A percentile compares a stretch with the other conserved stretches of the same genome.
These are phyloP conservation scores for Agaricus subrufescens DNA, from an alignment of 768 basidiomycete species.

Conservation along the genomic window DNA sequence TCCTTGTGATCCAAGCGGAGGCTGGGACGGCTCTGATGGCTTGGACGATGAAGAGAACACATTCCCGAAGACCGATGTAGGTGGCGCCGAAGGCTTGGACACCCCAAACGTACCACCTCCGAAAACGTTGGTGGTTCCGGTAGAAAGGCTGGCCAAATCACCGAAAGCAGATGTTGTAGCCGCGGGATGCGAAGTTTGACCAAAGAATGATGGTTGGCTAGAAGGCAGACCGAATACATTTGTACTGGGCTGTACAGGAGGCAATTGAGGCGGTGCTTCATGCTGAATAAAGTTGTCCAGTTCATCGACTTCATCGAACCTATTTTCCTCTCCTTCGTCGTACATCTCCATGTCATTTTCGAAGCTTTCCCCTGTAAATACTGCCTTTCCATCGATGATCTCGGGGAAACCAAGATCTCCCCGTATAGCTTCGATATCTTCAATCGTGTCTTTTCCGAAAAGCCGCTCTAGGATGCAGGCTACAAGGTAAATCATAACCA, in stretches of 20 bases:
- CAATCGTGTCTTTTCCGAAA: constrained; percentile 77
- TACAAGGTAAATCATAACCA: constrained; percentile 80
- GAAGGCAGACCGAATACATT: background rate
- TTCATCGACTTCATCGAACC: constrained; percentile 18
- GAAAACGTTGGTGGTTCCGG: constrained; percentile 33
- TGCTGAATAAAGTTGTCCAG: constrained; percentile 7
- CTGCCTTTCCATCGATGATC: constrained; percentile 62
- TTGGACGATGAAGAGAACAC: constrained; percentile 16
- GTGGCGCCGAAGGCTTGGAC: constrained; percentile 12
- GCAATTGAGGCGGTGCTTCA: background rate
- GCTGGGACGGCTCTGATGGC: constrained; percentile 12
- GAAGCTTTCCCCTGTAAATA: constrained; percentile 18
- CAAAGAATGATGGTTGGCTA: constrained; percentile 1
- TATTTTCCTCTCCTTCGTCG: constrained; percentile 20
- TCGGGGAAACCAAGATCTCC: constrained; percentile 52
- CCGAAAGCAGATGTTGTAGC: constrained; percentile 16
- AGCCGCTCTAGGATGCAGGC: constrained; percentile 86
- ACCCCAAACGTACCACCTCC: constrained; percentile 30
- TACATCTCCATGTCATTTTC: constrained; percentile 21
- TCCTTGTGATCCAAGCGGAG: background rate
- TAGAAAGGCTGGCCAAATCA: constrained; percentile 11
- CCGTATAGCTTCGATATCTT: constrained; percentile 65
- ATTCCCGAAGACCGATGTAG: constrained; percentile 18
- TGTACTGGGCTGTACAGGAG: background rate
- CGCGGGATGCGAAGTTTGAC: constrained; percentile 1